phyloP scores from a whole-genome alignment of 352 stramenopile species.

The Phytophthora colocasiae region DNA sequence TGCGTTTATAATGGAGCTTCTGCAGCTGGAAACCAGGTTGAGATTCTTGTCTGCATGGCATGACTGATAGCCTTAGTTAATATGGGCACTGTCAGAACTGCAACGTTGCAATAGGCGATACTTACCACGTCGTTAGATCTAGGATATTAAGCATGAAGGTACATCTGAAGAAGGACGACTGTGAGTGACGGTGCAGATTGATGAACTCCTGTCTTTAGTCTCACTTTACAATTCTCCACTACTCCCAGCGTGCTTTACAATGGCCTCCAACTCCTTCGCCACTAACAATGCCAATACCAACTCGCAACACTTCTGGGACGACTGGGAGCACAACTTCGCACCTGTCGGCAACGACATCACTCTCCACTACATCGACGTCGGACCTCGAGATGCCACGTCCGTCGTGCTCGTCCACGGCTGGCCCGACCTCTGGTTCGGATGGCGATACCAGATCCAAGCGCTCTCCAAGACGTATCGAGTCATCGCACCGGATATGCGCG shows the following conservation, averaged over 20 bases:
- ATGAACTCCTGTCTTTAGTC: neutral
- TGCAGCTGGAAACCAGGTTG: no score
- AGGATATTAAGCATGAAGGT: constrained; percentile 17
- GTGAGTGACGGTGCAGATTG: constrained; percentile 6
- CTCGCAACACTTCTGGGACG: constrained; percentile 22
- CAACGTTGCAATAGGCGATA: neutral
- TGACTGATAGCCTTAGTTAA: neutral
- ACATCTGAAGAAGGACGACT: neutral
- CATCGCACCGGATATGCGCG: constrained; percentile 61
- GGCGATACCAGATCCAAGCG: constrained; percentile 68
- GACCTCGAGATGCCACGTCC: constrained; percentile 51
- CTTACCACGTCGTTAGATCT: constrained; percentile 24
- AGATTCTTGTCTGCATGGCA: no score
- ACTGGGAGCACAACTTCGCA: constrained; percentile 34
- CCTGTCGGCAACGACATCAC: constrained; percentile 40
- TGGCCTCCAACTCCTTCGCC: constrained; percentile 1
- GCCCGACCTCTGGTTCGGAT: constrained; percentile 78
- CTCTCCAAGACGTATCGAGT: constrained; percentile 58
- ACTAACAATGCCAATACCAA: neutral
- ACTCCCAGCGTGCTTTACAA: neutral
- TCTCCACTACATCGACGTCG: constrained; percentile 72
- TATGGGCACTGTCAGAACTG: no score
- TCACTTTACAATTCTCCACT: constrained; percentile 14
- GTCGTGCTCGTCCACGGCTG: constrained; percentile 76
- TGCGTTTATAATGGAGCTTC: no score